phyloP scores from a whole-genome alignment of 1,284 basidiomycete genomes.

The Cryptococcus sp. region DNA sequence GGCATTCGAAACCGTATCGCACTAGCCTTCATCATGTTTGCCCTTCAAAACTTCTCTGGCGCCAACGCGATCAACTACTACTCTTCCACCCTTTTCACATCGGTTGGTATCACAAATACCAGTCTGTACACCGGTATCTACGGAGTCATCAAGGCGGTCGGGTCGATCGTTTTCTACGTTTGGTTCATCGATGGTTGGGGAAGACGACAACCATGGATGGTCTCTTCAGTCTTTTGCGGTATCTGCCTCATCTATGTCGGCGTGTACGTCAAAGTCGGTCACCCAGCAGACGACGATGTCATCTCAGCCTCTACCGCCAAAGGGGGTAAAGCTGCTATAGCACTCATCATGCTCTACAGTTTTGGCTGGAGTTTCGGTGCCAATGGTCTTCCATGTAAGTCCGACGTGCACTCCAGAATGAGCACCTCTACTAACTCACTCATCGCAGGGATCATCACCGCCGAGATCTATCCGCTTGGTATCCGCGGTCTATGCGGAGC shows the following conservation, averaged over 20 bases:
- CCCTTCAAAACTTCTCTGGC: slow-evolving; percentile 39
- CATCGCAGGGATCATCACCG: slow-evolving; percentile 25
- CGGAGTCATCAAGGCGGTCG: slow-evolving; percentile 49
- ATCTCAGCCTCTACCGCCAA: slow-evolving; percentile 16
- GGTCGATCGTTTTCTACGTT: slow-evolving; percentile 30
- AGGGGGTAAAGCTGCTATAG: slow-evolving; percentile 30
- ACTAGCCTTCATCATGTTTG: slow-evolving; percentile 37
- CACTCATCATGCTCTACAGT: slow-evolving; percentile 39
- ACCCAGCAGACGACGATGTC: slow-evolving; percentile 14
- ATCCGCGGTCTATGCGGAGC: slow-evolving; percentile 19
- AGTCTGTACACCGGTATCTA: slow-evolving; percentile 52
- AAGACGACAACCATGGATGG: slow-evolving; percentile 36
- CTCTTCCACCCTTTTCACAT: slow-evolving; percentile 46
- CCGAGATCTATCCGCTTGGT: slow-evolving; percentile 25
- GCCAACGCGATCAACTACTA: slow-evolving; percentile 25
- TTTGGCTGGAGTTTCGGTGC: slow-evolving; percentile 11
- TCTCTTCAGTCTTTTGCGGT: slow-evolving; percentile 20
- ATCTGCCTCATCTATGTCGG: slow-evolving; percentile 35
- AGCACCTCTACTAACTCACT: slow-evolving; percentile 6
- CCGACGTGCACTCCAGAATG: too few relatives aligned
- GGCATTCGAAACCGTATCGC: slow-evolving; percentile 38
- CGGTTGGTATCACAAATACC: slow-evolving; percentile 47
- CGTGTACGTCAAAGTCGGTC: slow-evolving; percentile 31
- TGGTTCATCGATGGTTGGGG: slow-evolving; percentile 45
- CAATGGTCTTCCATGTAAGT: too few relatives aligned